Base-by-base conservation (phyloP, 2,329 filamentous ascomycete species). In the Penicillium sp. region DNA sequence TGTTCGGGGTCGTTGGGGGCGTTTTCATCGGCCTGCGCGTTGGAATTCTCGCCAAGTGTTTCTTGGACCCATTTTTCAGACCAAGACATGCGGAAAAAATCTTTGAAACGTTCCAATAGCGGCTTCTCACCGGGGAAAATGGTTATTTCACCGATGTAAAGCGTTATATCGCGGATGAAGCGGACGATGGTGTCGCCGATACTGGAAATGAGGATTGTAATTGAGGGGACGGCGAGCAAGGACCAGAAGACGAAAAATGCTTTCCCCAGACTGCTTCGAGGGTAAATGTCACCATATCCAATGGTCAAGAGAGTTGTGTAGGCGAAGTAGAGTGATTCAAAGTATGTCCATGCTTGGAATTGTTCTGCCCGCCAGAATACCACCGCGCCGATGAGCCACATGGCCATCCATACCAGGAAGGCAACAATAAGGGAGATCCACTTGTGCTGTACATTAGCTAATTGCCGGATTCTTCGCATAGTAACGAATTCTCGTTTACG, bases 101-200 rank as follows among this genome's bases (percentile, higher is more conserved):
- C 59, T 43, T 66, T 67, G 26, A 74, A 48, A 7, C 67, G 61
- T 11, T 67, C 67, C 39, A 54, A 56, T 29, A 68, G 68, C 10
- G 78, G 76, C 50, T 76, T 63, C 31, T 83, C 81, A 9, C 76
- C 78, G 1, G 83, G 83, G 1, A 85, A 67, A 19, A 85, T 77
- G 2, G 83, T 85, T 25, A 85, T 62, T 29, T 81, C 79, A 13
- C 81, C 83, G 4, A 84, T 59, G 75, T 79, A 84, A n/a, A 83
- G 78, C 0, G 82, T 84, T n/a, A 80, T 56, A 48, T 85, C 81
- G 23, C 80, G 78, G 68, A 86, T 79, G 9, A 73, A 72, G 58
- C 82, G 82, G 58, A 85, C 80, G 10, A 77, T 58, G 0, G 73
- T 76, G 50, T 75, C 72, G 10, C 73, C 72, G 37, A 77, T 70